Evolutionary conservation across 495 filamentous ascomycete species (phyloP).

Genomic region (Pseudoneurospora amorphoporcata): DNA sequence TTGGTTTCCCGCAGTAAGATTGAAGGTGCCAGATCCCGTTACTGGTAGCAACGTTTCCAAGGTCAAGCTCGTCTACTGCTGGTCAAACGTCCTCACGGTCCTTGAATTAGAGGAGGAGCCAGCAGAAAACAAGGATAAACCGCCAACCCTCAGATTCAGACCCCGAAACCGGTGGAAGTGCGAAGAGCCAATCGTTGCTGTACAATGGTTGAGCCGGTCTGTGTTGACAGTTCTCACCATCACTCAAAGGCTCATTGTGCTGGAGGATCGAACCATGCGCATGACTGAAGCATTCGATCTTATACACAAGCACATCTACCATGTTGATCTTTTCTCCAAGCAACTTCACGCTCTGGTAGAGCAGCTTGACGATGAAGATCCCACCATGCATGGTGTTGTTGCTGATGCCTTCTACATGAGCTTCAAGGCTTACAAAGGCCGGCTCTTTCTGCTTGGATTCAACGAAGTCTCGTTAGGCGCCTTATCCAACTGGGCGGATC

Average conservation of each 20-base stretch:
- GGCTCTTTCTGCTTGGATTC: constrained; percentile 82
- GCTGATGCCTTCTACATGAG: constrained; percentile 98
- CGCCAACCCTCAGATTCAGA: constrained; percentile 66
- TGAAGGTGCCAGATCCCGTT: constrained; percentile 60
- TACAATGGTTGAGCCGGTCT: constrained; percentile 94
- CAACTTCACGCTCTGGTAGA: constrained; percentile 81
- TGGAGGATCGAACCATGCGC: constrained; percentile 80
- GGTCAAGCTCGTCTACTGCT: constrained; percentile 92
- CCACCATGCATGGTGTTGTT: constrained; percentile 87
- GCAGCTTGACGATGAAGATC: constrained; percentile 76
- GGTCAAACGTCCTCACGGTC: constrained; percentile 92
- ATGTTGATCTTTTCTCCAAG: constrained; percentile 72
- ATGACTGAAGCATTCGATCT: constrained; percentile 92
- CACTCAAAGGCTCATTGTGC: constrained; percentile 80
- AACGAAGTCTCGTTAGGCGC: constrained; percentile 82
- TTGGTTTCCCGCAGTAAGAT: constrained; percentile 92
- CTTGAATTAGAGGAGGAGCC: constrained; percentile 72
- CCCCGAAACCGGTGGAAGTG: constrained; percentile 84
- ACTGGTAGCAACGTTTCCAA: constrained; percentile 49
- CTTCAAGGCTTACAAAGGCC: constrained; percentile 88
- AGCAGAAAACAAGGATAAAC: constrained; percentile 56
- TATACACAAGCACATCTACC: constrained; percentile 83
- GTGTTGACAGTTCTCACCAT: constrained; percentile 87
- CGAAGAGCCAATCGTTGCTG: constrained; percentile 90
- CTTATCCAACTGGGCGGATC: constrained; percentile 96